Evolutionary conservation across 441 rosid species (phyloP), one percentile per base, ranked within the genome.

Genomic region (Pelargonium cotyledonis): DNA sequence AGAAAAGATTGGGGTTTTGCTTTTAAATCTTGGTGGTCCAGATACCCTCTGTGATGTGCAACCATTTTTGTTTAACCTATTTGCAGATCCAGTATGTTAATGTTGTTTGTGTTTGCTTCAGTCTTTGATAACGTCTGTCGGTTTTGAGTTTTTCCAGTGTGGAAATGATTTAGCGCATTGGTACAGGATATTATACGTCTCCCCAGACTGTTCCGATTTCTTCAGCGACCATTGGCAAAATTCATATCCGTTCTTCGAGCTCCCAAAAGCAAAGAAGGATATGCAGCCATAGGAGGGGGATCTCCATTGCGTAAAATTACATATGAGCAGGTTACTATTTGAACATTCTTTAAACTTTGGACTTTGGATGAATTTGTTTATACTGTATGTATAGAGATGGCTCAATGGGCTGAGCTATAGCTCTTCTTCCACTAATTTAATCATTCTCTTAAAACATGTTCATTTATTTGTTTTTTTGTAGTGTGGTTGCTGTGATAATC

Each of bases 221-320:
- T 92, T 58, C 97, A 90, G 76, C 76, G 82, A 51, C 88, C 99
- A 31, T 67, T 92, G 67, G 98, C 97, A 2, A 76, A 88, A 63
- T 81, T 90, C 26, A 95, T 95, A 67, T 95, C 97, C 73, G 82
- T 88, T 6, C 77, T 87, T 15, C 89, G 96, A 12, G 98, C 99
- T 16, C 93, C 97, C 1, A 92, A 90, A 76, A 90, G 95, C 29
- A 95, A 80, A 85, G 96, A 90, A 84, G 96, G 96, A 43, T 95
- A 91, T 83, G 97, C 99, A 80, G 82, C 96, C 53, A 95, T 95
- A 69, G 97, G 99, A 61, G 99, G 98, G 47, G 97, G 97, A 65
- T 95, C 97, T 61, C 99, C 97, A 63, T 49, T 89, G 83, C 91
- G 97, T 71, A 89, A 82, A 73, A 89, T 92, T 65, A 95, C 98